Evolutionary conservation across 495 filamentous ascomycete species (phyloP).

Genomic region (Talaromyces liani): DNA sequence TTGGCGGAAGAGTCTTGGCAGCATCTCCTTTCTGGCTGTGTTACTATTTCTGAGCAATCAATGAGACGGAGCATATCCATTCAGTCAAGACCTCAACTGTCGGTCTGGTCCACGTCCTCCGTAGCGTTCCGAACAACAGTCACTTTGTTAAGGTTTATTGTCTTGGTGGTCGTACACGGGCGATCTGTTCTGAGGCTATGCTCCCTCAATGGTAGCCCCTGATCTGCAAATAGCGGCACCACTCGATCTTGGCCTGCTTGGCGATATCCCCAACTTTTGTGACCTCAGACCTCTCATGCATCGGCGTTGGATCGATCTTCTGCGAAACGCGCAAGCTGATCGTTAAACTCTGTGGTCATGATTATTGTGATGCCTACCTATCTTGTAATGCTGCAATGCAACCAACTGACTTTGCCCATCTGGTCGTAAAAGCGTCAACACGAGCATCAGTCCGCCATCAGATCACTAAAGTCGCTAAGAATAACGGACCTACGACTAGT

Average conservation of each 20-base stretch:
- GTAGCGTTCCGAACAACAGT: not conserved
- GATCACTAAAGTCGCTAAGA: not conserved
- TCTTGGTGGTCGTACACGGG: not conserved
- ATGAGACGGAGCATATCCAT: not conserved
- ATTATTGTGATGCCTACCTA: not conserved
- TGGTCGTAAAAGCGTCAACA: not conserved
- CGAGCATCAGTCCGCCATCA: not conserved
- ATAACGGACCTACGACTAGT: not conserved
- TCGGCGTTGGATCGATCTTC: not conserved
- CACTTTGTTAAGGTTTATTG: not conserved
- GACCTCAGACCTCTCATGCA: not conserved
- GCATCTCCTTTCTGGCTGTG: not conserved
- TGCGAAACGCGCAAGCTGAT: not conserved
- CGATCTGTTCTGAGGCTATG: slow-evolving; percentile 4
- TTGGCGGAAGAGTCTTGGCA: slow-evolving; percentile 1
- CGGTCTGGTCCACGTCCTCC: too few relatives aligned
- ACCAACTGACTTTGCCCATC: not conserved
- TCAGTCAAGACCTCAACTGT: too few relatives aligned
- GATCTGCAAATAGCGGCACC: slow-evolving; percentile 7
- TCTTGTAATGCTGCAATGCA: not conserved
- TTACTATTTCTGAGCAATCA: not conserved
- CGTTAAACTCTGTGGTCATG: not conserved
- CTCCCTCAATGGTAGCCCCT: slow-evolving; percentile 2
- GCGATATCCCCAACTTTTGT: not conserved
- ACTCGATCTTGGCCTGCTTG: not conserved